Evolutionary conservation across 768 basidiomycete genomes (phyloP).

Genomic region (Tylopilus vinaceipallidus): DNA sequence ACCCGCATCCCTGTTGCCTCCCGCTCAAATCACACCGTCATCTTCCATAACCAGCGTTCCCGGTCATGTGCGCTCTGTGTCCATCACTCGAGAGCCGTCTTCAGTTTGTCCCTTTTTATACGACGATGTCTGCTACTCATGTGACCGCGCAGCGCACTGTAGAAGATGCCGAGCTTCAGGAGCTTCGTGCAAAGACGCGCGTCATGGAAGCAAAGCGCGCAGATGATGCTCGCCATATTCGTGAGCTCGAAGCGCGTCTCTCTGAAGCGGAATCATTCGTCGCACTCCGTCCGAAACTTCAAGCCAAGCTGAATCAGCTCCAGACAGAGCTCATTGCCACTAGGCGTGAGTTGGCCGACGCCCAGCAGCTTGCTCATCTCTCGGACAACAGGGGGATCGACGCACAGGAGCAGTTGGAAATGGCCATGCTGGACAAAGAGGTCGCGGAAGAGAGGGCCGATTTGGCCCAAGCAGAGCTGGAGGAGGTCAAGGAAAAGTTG

Average conservation of each 20-base stretch:
- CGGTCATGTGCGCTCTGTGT: slow-evolving; percentile 12
- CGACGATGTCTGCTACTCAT: slow-evolving; percentile 10
- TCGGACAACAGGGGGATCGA: slow-evolving; percentile 73
- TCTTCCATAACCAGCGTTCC: slow-evolving; percentile 13
- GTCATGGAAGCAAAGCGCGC: slow-evolving; percentile 84
- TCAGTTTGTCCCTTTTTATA: slow-evolving; percentile 18
- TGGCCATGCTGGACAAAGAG: slow-evolving; percentile 94
- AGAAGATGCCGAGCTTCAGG: slow-evolving; percentile 70
- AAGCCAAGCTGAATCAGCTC: slow-evolving; percentile 79
- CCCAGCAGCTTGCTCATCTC: slow-evolving; percentile 69
- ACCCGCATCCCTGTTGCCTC: slow-evolving; percentile 5
- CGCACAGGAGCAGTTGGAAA: slow-evolving; percentile 87
- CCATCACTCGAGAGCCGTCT: slow-evolving; percentile 28
- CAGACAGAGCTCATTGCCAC: slow-evolving; percentile 77
- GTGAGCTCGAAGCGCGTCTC: slow-evolving; percentile 81
- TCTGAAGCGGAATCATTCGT: slow-evolving; percentile 83
- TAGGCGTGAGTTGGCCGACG: slow-evolving; percentile 74
- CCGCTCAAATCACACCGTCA: slow-evolving; percentile 17
- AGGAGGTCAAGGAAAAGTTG: slow-evolving; percentile 73
- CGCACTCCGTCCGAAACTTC: slow-evolving; percentile 83
- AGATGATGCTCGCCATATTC: slow-evolving; percentile 82
- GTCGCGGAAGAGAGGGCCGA: slow-evolving; percentile 94
- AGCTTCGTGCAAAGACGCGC: slow-evolving; percentile 78
- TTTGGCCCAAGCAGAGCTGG: slow-evolving; percentile 71
- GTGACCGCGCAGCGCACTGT: slow-evolving; percentile 20